Evolutionary conservation across 1,284 basidiomycete genomes (phyloP).

Genomic region (Heterobasidion occidentale): DNA sequence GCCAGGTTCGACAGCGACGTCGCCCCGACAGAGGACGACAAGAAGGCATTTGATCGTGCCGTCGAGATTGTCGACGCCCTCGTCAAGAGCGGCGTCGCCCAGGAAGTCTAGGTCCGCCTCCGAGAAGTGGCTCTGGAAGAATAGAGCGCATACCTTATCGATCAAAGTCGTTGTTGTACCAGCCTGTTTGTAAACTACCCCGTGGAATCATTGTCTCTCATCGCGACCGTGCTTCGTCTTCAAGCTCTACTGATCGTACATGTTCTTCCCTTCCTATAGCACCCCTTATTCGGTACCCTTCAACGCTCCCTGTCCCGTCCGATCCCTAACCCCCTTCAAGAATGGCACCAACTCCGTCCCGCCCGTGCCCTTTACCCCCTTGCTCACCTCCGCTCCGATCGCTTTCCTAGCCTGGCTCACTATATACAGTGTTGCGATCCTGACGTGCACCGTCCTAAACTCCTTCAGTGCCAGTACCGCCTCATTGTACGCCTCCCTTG

Average conservation of each 20-base stretch:
- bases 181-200: no score
- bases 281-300: no score
- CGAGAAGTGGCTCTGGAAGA: background rate
- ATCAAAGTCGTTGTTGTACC: no score
- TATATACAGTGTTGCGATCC: slow-evolving; percentile 43
- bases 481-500: slow-evolving; percentile 34
- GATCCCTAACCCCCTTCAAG: slow-evolving; percentile 8
- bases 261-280: no score
- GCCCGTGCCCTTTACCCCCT: slow-evolving; percentile 6
- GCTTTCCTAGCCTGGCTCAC: slow-evolving; percentile 24
- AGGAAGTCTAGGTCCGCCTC: background rate
- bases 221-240: no score
- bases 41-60: slow-evolving; percentile 55
- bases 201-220: no score
- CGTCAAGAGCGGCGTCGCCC: slow-evolving; percentile 26
- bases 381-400: background rate
- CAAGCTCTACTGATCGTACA: no score
- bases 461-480: slow-evolving; percentile 36
- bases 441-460: slow-evolving; percentile 46
- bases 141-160: background rate
- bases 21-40: slow-evolving; percentile 50
- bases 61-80: slow-evolving; percentile 56
- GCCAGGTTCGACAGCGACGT: slow-evolving; percentile 39
- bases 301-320: slow-evolving; percentile 2
- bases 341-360: slow-evolving; percentile 8